phyloP scores from a whole-genome alignment of 345 rosid species.

The Syzygium oleosum region DNA sequence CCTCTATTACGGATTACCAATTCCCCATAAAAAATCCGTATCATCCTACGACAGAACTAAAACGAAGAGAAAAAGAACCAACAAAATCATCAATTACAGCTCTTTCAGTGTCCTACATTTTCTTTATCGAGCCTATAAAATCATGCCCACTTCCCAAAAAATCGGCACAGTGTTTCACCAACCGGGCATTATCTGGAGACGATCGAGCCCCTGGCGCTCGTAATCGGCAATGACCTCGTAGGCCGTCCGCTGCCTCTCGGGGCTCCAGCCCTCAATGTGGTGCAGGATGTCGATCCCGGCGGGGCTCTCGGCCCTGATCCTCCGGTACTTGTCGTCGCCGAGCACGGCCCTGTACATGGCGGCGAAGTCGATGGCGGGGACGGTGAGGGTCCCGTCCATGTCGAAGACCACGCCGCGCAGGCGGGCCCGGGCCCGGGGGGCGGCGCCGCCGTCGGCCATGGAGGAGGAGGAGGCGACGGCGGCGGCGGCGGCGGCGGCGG shows the following conservation, averaged over 20 bases:
- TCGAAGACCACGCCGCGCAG: conserved; percentile 64
- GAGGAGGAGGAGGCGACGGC: neutral
- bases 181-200: conserved; percentile 95
- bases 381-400: conserved; percentile 90
- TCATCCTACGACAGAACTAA: neutral
- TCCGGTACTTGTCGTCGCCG: conserved; percentile 62
- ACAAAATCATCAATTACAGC: neutral
- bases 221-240: conserved; percentile 53
- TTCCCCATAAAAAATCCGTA: neutral
- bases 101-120: neutral
- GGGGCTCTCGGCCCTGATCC: conserved; percentile 60
- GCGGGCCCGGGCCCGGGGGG: conserved; percentile 7
- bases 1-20: neutral
- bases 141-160: neutral
- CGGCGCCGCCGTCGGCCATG: neutral
- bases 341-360: conserved; percentile 86
- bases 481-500: neutral
- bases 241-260: conserved; percentile 52
- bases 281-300: conserved; percentile 81
- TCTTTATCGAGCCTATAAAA: too few relatives aligned
- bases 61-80: neutral
- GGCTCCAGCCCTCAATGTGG: conserved; percentile 61
- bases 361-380: conserved; percentile 85
- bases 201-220: conserved; percentile 71
- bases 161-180: neutral